Evolutionary conservation across 2,329 filamentous ascomycete genomes (phyloP).

Genomic region (Diaporthe australafricana): DNA sequence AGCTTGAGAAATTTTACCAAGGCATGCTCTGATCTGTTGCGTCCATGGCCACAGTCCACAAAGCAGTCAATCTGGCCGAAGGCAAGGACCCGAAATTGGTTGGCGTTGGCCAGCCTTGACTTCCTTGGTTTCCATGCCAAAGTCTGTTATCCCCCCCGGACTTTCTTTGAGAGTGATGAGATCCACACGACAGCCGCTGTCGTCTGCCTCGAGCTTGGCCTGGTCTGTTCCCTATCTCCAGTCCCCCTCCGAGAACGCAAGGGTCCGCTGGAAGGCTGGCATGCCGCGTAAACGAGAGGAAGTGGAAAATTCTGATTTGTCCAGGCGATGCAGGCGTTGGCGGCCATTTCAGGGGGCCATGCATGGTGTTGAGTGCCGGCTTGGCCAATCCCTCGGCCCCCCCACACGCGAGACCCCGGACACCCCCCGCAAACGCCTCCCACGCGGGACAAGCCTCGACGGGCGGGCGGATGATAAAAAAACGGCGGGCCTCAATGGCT

Average conservation of each 20-base stretch:
- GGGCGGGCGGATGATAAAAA: not conserved
- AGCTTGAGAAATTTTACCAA: not conserved
- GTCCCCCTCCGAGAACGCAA: not conserved
- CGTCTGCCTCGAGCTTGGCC: not conserved
- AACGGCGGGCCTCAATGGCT: not conserved
- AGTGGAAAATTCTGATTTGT: not conserved
- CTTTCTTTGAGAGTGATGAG: not conserved
- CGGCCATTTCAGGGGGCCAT: not conserved
- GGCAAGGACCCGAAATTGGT: too few relatives aligned
- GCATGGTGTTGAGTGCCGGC: conserved; percentile 1
- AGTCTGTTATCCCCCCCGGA: too few relatives aligned
- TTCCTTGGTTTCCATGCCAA: too few relatives aligned
- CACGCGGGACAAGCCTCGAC: conserved; percentile 1
- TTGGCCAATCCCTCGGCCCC: not conserved
- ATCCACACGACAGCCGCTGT: too few relatives aligned
- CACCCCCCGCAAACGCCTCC: conserved; percentile 7
- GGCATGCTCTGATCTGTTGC: too few relatives aligned
- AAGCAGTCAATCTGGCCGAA: too few relatives aligned
- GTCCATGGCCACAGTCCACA: too few relatives aligned
- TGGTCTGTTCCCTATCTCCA: not conserved
- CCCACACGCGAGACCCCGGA: conserved; percentile 1
- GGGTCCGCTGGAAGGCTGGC: not conserved
- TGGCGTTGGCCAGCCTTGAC: too few relatives aligned
- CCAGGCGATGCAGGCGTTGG: not conserved
- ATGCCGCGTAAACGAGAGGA: not conserved